These are phyloP conservation scores for Trichoderma asperelloides DNA, from an alignment of 495 filamentous ascomycete species.

Conservation along the genomic window DNA sequence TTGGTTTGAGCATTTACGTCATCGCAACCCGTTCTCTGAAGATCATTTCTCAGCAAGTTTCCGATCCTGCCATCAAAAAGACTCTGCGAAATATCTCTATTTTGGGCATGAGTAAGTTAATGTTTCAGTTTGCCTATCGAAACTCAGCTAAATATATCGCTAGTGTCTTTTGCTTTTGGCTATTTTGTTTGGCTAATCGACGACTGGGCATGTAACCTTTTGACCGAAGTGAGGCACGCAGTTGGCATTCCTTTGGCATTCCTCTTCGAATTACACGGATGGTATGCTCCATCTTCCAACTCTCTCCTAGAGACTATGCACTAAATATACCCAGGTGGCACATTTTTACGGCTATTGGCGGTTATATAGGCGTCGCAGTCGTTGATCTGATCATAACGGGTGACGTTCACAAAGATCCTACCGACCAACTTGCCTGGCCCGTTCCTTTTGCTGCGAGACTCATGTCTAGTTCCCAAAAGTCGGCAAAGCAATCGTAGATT, in stretches of 20 bases:
- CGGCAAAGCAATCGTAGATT: not conserved
- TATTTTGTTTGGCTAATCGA: constrained; percentile 46
- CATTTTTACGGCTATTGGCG: constrained; percentile 43
- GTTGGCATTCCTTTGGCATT: constrained; percentile 45
- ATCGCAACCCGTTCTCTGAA: constrained; percentile 1
- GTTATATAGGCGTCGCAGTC: constrained; percentile 6
- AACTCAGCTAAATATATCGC: no score
- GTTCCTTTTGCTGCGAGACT: not conserved
- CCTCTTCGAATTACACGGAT: constrained; percentile 50
- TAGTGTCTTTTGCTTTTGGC: constrained; percentile 23
- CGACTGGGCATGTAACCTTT: constrained; percentile 28
- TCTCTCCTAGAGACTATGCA: no score
- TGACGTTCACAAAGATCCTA: not conserved
- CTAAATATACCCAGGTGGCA: constrained; percentile 31
- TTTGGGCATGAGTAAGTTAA: not conserved
- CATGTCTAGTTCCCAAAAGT: not conserved
- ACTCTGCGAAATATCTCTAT: not conserved
- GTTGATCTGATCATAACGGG: not conserved
- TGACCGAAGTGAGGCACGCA: constrained; percentile 25
- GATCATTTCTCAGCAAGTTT: not conserved
- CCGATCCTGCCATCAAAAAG: not conserved
- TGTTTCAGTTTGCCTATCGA: not conserved
- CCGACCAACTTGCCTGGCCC: not conserved
- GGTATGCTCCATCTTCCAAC: constrained; percentile 19
- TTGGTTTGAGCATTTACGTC: not conserved